A percentile compares a stretch with the other conserved stretches of the same genome.
Evolutionary conservation across 2,329 filamentous ascomycete species (phyloP).

Genomic region (Cryphonectria radicalis): DNA sequence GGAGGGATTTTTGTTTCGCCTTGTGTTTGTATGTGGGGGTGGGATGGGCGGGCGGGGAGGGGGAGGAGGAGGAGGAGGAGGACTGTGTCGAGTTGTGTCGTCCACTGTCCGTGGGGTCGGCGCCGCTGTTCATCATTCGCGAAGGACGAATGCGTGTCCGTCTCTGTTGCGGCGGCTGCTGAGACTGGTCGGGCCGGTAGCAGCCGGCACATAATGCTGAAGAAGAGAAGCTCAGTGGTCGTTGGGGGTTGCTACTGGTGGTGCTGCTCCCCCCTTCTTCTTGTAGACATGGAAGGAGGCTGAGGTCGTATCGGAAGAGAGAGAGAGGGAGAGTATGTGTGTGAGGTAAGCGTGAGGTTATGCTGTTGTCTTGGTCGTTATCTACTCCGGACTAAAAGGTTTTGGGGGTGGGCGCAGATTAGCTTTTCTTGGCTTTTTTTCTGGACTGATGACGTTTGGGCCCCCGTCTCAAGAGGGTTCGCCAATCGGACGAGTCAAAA

Average conservation of each 20-base stretch:
- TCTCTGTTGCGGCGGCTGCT: constrained; percentile 17
- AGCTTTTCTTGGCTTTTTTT: constrained; percentile 7
- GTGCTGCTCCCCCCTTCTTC: not conserved
- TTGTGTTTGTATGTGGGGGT: constrained; percentile 1
- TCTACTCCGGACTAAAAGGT: not conserved
- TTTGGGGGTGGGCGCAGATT: constrained; percentile 1
- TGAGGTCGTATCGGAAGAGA: not conserved
- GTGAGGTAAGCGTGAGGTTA: not conserved
- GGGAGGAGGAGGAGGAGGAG: not conserved
- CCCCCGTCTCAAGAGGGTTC: not conserved
- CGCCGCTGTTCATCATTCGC: constrained; percentile 30
- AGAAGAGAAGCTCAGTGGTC: not conserved
- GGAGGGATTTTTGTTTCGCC: not conserved
- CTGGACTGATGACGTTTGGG: constrained; percentile 8
- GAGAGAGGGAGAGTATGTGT: not conserved
- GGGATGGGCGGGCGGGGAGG: not conserved
- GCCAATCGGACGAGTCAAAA: constrained; percentile 3
- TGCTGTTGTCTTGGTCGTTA: not conserved
- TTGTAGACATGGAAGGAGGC: not conserved
- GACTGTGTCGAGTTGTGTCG: constrained; percentile 6
- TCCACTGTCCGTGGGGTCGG: constrained; percentile 8
- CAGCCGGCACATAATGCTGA: constrained; percentile 30
- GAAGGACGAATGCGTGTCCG: constrained; percentile 7
- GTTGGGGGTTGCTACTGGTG: not conserved
- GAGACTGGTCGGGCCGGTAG: constrained; percentile 16